phyloP scores from a whole-genome alignment of 257 asterid genomes.

The Solanum bulbocastanum region DNA sequence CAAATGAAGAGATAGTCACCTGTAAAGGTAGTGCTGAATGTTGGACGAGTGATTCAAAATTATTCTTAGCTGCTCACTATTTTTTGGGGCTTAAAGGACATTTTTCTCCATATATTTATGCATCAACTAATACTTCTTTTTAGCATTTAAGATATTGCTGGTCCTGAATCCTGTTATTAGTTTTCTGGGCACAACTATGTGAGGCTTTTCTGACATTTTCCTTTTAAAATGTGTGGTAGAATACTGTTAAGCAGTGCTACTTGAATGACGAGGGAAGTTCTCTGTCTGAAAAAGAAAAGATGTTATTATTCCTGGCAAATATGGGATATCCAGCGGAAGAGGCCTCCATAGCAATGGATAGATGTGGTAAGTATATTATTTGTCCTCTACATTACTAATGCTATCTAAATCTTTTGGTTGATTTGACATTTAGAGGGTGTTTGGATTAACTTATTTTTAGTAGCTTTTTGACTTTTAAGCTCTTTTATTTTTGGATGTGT shows the following conservation, averaged over 20 bases:
- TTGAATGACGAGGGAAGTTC: constrained; percentile 13
- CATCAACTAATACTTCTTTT: not conserved
- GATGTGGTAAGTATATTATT: constrained; percentile 28
- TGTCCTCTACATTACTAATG: not conserved
- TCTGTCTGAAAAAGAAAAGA: constrained; percentile 16
- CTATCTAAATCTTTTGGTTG: not conserved
- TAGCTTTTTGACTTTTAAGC: not conserved
- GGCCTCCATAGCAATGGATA: constrained; percentile 33
- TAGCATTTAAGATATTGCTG: not conserved
- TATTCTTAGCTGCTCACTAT: not conserved
- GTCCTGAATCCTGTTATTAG: not conserved
- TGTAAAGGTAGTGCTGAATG: not conserved
- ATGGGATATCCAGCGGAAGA: constrained; percentile 41
- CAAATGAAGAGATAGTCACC: not conserved
- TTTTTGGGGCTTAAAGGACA: not conserved
- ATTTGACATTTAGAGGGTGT: not conserved
- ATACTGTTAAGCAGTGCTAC: not conserved
- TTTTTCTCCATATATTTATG: not conserved
- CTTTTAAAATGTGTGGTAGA: not conserved
- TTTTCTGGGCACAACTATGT: not conserved
- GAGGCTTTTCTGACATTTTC: not conserved
- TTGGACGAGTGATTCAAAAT: not conserved
- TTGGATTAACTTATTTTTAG: not conserved
- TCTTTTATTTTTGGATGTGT: not conserved
- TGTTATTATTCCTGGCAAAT: constrained; percentile 7